These are phyloP conservation scores for Camptophora hylomeconis DNA, from an alignment of 2,329 filamentous ascomycete species.

Conservation along the genomic window DNA sequence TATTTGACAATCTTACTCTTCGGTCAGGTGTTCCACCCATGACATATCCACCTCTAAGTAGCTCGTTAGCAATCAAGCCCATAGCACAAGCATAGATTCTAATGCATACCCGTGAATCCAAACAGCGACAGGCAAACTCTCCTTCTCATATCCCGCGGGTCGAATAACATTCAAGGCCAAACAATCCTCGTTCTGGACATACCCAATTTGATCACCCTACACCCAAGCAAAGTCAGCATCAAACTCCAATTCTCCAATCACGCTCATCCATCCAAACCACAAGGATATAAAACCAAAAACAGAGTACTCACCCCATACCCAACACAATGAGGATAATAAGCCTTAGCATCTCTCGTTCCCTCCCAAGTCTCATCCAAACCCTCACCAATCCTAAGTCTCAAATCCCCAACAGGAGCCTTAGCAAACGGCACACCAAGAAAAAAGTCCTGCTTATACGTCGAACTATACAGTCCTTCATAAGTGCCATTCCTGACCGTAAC, in stretches of 20 bases:
- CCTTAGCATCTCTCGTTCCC: slow-evolving; percentile 28
- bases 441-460: slow-evolving; percentile 34
- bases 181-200: slow-evolving; percentile 33
- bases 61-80: slow-evolving; percentile 10
- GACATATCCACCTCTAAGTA: slow-evolving; percentile 36
- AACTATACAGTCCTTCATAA: slow-evolving; percentile 30
- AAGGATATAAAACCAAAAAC: slow-evolving; percentile 1
- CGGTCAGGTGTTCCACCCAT: slow-evolving; percentile 38
- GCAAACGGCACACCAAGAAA: slow-evolving; percentile 23
- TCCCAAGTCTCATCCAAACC: slow-evolving; percentile 35
- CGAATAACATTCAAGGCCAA: slow-evolving; percentile 39
- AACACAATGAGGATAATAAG: slow-evolving; percentile 35
- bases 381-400: slow-evolving; percentile 41
- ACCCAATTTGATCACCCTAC: slow-evolving; percentile 13
- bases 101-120: slow-evolving; percentile 42
- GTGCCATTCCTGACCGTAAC: slow-evolving; percentile 30
- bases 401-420: slow-evolving; percentile 30
- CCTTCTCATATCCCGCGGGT: slow-evolving; percentile 32
- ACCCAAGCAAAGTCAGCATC: background rate
- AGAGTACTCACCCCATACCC: slow-evolving; percentile 31
- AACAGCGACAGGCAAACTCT: slow-evolving; percentile 41
- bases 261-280: background rate
- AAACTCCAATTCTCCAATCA: slow-evolving; percentile 17
- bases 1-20: too few species aligned
- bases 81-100: too few species aligned